Evolutionary conservation across 2,329 filamentous ascomycete genomes (phyloP), one percentile per base, ranked within the genome.

Genomic region (Fusarium secorum): DNA sequence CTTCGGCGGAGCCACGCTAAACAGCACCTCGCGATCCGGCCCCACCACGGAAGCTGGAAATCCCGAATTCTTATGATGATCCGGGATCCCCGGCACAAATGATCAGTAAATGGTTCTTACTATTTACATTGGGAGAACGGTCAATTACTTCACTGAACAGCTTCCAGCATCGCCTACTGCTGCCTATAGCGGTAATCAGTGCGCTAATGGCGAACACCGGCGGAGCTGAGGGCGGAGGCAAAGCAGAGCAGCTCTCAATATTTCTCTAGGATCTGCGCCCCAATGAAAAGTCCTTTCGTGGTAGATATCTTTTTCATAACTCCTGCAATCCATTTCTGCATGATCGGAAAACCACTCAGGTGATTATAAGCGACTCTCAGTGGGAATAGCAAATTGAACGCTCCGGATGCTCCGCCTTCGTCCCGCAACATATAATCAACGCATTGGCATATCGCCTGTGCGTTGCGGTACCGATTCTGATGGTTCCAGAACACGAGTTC

Each of bases 351-450:
- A 24, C 20, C 15, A 3, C 13, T 17, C 3, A 58, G n/a, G 17
- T 58, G 55, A 32, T 53, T 58, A 20, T 53, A 39, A 10, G 45
- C 45, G 4, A 58, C 44, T 11, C 39, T 58, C 1, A 58, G 15
- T 3, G 55, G 55, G 5, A 58, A 58, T 10, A 58, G n/a, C 18
- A 58, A 11, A 11, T 58, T 58, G 17, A 58, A 58, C 6, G 55
- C 55, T 7, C 55, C 55, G 3, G 55, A 58, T 24, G 45, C 55
- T 39, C 26, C 26, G 14, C 35, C 10, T 15, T 52, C 7, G 5
- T 30, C 26, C 11, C 33, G n/a, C 5, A 58, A 2, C 55, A 58
- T 53, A 11, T 58, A 58, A 5, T 38, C 17, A 11, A 58, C 55
- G 13, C 55, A 52, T 32, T 51, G 33, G 6, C 45, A 58, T 32